These are phyloP conservation scores for Vigna nakashimae DNA, from an alignment of 306 rosid genomes.

Conservation along the genomic window DNA sequence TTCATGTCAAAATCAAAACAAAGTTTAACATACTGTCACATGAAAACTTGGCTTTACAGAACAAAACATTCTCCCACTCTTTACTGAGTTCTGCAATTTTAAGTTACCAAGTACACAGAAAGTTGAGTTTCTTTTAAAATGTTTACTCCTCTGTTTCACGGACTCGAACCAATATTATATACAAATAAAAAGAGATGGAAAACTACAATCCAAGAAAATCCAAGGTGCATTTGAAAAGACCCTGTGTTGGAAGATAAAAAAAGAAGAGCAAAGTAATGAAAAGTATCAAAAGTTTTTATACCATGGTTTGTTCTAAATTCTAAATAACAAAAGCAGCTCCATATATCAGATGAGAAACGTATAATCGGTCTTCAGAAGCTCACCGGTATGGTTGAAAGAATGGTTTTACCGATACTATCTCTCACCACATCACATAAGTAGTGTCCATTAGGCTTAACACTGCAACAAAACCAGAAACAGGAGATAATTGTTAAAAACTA, in stretches of 20 bases:
- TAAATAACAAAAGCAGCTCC: conserved; percentile 35
- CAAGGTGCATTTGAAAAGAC: not conserved
- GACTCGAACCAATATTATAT: not conserved
- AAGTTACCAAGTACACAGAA: conserved; percentile 17
- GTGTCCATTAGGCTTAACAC: not conserved
- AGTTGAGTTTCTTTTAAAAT: not conserved
- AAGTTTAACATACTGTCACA: not conserved
- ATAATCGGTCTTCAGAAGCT: conserved; percentile 43
- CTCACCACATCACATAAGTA: conserved; percentile 26
- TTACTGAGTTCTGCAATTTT: not conserved
- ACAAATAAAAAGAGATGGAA: not conserved
- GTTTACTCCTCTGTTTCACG: conserved; percentile 6
- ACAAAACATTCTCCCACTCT: not conserved
- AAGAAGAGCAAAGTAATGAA: not conserved
- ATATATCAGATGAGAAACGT: conserved; percentile 15
- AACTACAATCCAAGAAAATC: not conserved
- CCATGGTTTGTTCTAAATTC: conserved; percentile 35
- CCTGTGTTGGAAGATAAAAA: not conserved
- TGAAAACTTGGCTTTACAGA: not conserved
- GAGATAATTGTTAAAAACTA: conserved; percentile 22
- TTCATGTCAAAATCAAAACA: not conserved
- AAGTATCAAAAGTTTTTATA: conserved; percentile 29
- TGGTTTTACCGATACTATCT: conserved; percentile 10
- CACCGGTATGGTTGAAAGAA: conserved; percentile 32
- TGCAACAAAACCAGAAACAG: conserved; percentile 8